phyloP scores from a whole-genome alignment of 257 asterid species.

The Apocynum venetum region DNA sequence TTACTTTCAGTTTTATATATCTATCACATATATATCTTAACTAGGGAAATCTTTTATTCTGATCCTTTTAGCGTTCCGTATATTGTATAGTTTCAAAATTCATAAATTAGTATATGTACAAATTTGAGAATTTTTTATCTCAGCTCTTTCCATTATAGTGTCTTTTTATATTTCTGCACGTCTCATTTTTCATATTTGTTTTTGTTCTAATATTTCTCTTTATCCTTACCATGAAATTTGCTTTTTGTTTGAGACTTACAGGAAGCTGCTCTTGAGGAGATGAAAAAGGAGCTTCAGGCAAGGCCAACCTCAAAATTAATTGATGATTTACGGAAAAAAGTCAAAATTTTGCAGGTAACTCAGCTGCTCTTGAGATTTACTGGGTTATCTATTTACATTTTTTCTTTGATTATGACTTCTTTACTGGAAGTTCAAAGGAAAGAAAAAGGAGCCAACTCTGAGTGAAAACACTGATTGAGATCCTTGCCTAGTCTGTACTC shows the following conservation, averaged over 20 bases:
- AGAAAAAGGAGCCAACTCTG: neutral
- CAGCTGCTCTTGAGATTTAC: constrained; percentile 17
- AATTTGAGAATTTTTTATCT: neutral
- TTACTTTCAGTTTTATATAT: neutral
- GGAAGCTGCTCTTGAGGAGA: constrained; percentile 73
- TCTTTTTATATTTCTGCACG: neutral
- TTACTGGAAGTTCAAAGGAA: constrained; percentile 3
- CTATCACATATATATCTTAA: neutral
- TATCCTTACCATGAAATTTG: neutral
- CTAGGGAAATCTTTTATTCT: neutral
- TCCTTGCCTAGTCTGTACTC: neutral
- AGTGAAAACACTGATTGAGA: neutral
- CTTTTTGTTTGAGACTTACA: constrained; percentile 29
- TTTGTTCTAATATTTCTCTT: neutral
- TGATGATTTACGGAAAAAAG: constrained; percentile 89
- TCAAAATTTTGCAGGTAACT: constrained; percentile 88
- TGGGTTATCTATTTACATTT: constrained; percentile 8
- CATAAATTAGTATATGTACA: neutral
- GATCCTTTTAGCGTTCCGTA: neutral
- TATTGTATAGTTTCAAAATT: neutral
- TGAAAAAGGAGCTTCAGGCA: constrained; percentile 77
- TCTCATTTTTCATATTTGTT: neutral
- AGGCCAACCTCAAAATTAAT: constrained; percentile 89
- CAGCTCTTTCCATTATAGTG: neutral
- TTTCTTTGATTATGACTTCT: neutral